phyloP scores from a whole-genome alignment of 75 land plant species.

The Azolla pinnata region DNA sequence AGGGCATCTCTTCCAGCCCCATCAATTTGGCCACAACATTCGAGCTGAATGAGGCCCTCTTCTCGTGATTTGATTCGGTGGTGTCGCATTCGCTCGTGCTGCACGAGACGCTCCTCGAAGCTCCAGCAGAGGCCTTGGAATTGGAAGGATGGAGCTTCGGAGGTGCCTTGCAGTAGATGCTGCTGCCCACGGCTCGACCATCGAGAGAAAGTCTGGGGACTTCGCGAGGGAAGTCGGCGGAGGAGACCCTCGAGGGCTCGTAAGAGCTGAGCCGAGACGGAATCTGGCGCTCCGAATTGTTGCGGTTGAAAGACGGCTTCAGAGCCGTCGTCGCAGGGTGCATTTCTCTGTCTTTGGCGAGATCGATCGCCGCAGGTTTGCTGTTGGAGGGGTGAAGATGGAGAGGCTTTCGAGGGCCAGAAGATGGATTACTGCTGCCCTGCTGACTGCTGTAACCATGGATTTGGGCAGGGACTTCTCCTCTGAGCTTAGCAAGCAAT shows the following conservation, averaged over 20 bases:
- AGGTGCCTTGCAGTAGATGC: background rate
- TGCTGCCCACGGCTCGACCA: slow-evolving; percentile 13
- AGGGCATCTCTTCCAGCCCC: slow-evolving; percentile 65
- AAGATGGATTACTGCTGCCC: background rate
- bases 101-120: slow-evolving; percentile 6
- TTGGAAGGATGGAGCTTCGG: background rate
- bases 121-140: background rate
- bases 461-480: background rate
- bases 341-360: background rate
- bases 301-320: background rate
- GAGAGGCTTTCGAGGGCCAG: background rate
- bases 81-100: slow-evolving; percentile 3
- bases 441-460: background rate
- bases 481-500: background rate
- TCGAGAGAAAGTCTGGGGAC: slow-evolving; percentile 17
- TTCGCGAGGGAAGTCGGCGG: background rate
- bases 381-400: no score
- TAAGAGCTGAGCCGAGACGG: slow-evolving; percentile 1
- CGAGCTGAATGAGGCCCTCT: slow-evolving; percentile 12
- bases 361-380: background rate
- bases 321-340: background rate
- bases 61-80: slow-evolving; percentile 1
- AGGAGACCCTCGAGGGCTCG: background rate
- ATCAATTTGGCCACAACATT: slow-evolving; percentile 75
- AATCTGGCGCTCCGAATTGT: background rate